Conservation (phyloP, 129 eudicot species). For the Saussurea involucrata region DNA sequence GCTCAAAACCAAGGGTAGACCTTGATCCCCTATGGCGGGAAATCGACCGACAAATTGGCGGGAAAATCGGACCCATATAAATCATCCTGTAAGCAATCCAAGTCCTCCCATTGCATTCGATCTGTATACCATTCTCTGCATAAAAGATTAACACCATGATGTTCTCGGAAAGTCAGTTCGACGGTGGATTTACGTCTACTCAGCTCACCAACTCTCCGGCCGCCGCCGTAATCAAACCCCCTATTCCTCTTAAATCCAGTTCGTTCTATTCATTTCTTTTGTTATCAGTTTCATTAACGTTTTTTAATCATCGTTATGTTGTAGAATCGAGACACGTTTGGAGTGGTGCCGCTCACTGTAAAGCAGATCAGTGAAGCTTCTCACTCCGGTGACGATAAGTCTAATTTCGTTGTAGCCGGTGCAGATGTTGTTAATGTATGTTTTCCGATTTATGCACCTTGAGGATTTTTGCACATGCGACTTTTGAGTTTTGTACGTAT, state of each 20-base stretch:
- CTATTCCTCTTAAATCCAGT: neutral
- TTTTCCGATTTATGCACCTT: neutral
- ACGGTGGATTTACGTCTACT: constrained; percentile 64
- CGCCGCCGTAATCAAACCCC: constrained; percentile 19
- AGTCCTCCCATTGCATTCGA: neutral
- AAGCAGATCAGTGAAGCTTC: constrained; percentile 86
- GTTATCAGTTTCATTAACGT: neutral
- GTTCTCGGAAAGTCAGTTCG: constrained; percentile 43
- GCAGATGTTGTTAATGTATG: constrained; percentile 70
- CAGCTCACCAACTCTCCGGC: constrained; percentile 44
- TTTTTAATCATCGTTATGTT: neutral
- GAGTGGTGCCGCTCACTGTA: constrained; percentile 64
- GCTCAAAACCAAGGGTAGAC: neutral
- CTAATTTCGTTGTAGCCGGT: constrained; percentile 58
- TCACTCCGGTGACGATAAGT: constrained; percentile 75
- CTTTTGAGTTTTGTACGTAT: neutral
- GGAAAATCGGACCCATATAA: constrained; percentile 6
- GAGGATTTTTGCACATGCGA: neutral
- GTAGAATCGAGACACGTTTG: constrained; percentile 68
- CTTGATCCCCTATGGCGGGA: constrained; percentile 16
- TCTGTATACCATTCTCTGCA: neutral
- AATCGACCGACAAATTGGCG: constrained; percentile 11
- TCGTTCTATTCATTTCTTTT: neutral
- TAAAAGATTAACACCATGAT: constrained; percentile 7
- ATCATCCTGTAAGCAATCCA: neutral